Base-by-base conservation (phyloP, 2,329 filamentous ascomycete genomes). In the Clonostachys byssicola region DNA sequence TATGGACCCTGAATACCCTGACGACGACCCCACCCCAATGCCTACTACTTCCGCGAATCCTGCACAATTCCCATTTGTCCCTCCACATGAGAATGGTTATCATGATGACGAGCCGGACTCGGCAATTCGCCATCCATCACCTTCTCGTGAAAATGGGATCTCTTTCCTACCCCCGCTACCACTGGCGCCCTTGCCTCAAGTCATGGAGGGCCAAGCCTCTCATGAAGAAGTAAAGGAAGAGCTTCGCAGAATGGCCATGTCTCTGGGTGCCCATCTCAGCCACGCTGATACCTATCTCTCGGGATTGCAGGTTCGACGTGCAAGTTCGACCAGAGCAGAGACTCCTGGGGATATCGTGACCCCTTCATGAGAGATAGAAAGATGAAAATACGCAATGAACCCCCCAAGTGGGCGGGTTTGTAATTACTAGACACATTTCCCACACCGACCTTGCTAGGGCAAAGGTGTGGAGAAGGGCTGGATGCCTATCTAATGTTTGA, bases 141-240 rank as follows among this genome's bases (percentile, higher is more conserved):
- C 12, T 13, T 42, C 23, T 23, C 17, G 23, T 30, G 23, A 10
- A 6, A 30, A 30, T 30, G 23, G 23, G 9, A 12, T 33, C 17
- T 14, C 45, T 48, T 13, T 42, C 49, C 34, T 49, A 23, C 71
- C 68, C 16, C 66, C 62, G 3, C 62, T 66, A 20, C 74, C 71
- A 5, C 63, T 64, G 3, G 72, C 74, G 10, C 79, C 78, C 2
- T 71, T 74, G 2, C 61, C 69, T 3, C 68, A 70, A 45, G 76
- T 80, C 39, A 74, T 83, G 68, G 77, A 81, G 56, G 77, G 77
- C 3, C 67, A 72, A 34, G 76, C 77, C 1, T 72, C 74, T 0
- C 59, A 67, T 5, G 71, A 73, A 20, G 78, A 80, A 43, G 73
- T 78, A 17, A 73, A 73, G 40, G 70, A 74, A 48, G 68, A 74